phyloP scores from a whole-genome alignment of 768 basidiomycete genomes.

The Kwoniella dejecticola region DNA sequence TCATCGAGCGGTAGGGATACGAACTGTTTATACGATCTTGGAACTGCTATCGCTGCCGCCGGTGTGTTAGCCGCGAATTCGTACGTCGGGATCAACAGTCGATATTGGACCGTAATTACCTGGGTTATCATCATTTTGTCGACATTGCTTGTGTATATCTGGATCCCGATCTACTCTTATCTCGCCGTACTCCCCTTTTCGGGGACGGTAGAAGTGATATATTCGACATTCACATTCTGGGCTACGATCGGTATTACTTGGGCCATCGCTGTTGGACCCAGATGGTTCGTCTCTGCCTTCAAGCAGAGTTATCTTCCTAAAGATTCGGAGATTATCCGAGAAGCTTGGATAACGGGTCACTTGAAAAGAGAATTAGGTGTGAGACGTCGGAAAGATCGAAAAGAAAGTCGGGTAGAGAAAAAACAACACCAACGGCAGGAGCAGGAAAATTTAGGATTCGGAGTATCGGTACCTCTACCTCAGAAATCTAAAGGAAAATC shows the following conservation, averaged over 20 bases:
- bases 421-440: too few relatives aligned
- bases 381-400: slow-evolving; percentile 20
- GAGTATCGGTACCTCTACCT: not conserved
- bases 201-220: slow-evolving; percentile 72
- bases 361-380: slow-evolving; percentile 48
- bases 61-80: slow-evolving; percentile 86
- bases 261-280: slow-evolving; percentile 73
- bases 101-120: slow-evolving; percentile 68
- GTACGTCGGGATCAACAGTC: slow-evolving; percentile 84
- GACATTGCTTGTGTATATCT: slow-evolving; percentile 66
- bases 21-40: slow-evolving; percentile 80
- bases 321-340: slow-evolving; percentile 88
- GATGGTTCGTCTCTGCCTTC: slow-evolving; percentile 75
- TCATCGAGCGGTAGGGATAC: slow-evolving; percentile 68
- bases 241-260: slow-evolving; percentile 70
- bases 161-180: slow-evolving; percentile 85
- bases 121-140: slow-evolving; percentile 45
- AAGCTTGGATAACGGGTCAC: slow-evolving; percentile 59
- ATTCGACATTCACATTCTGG: slow-evolving; percentile 82
- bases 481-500: not conserved
- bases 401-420: slow-evolving; percentile 5
- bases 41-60: slow-evolving; percentile 83
- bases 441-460: slow-evolving; percentile 2
- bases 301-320: slow-evolving; percentile 71
- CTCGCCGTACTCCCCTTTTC: slow-evolving; percentile 72